Evolutionary conservation across 1,139 yeast genomes (phyloP).

Genomic region (Starmera stellimalicola): DNA sequence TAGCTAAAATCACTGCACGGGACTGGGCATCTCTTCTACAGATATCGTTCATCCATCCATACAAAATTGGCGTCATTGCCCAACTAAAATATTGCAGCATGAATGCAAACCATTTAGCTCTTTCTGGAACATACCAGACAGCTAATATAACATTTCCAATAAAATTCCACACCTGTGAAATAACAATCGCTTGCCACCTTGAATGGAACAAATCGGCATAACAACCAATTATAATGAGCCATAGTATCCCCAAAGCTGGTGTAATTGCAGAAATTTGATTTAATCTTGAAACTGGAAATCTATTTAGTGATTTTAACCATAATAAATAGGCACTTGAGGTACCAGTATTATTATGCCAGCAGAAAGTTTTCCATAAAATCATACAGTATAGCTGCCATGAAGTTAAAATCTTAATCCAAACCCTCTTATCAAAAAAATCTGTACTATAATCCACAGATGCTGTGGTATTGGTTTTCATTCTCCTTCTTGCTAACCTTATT

Average conservation of each 20-base stretch:
- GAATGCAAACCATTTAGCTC: slow-evolving; percentile 67
- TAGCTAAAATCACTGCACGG: slow-evolving; percentile 30
- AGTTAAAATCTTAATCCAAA: slow-evolving; percentile 42
- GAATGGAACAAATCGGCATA: slow-evolving; percentile 43
- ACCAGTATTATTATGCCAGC: slow-evolving; percentile 49
- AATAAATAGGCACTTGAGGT: slow-evolving; percentile 26
- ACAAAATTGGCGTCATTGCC: slow-evolving; percentile 33
- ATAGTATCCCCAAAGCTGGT: slow-evolving; percentile 30
- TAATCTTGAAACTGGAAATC: slow-evolving; percentile 16
- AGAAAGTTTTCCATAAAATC: slow-evolving; percentile 31
- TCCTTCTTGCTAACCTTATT: slow-evolving; percentile 22
- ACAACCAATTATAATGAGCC: slow-evolving; percentile 34
- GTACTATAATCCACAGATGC: slow-evolving; percentile 4
- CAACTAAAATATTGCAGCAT: slow-evolving; percentile 34
- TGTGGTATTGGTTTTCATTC: slow-evolving; percentile 7
- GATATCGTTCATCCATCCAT: slow-evolving; percentile 31
- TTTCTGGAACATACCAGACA: slow-evolving; percentile 57
- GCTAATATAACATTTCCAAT: slow-evolving; percentile 35
- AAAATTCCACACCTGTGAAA: slow-evolving; percentile 41
- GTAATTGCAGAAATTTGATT: slow-evolving; percentile 20
- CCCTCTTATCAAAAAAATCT: slow-evolving; percentile 25
- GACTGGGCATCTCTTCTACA: slow-evolving; percentile 29
- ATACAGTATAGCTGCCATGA: slow-evolving; percentile 9
- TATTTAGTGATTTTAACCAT: slow-evolving; percentile 17
- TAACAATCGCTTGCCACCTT: slow-evolving; percentile 47